Base-by-base conservation (phyloP, 2,329 filamentous ascomycete species). In the Fusarium sp. region DNA sequence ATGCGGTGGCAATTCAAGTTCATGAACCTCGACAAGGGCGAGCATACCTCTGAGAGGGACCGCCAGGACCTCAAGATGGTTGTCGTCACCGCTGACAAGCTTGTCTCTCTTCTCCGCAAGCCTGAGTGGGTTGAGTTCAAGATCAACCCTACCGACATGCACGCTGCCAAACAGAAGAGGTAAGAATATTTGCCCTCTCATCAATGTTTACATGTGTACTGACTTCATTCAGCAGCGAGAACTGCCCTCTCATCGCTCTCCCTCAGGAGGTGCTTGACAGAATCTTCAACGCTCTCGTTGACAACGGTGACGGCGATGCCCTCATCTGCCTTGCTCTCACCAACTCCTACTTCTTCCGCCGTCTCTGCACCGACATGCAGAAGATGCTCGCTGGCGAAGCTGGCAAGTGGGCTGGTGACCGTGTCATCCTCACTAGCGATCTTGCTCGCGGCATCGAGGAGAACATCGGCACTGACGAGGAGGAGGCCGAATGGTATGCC, bases 331-430 rank as follows among this genome's bases (percentile, higher is more conserved):
- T 67, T 9, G 56, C 44, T 2, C 14, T 66, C 12, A 65, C 52
- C 2, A 58, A 46, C 36, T 19, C 21, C 7, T 67, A 58, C 32
- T 52, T 67, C 21, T 67, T 65, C 20, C 61, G 56, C 3, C 48
- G 65, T 4, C n/a, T 55, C 15, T 42, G 32, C 2, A 7, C 7
- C 3, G 28, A 23, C 7, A 24, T 65, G 15, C 61, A 67, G 45
- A 8, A 23, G 4, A 10, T 38, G 2, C 34, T 67, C 6, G 11
- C 24, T 1, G 10, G 24, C 2, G 56, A 67, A 7, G 38, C 32
- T 1, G 61, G 56, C 2, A 44, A 21, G 2, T 67, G 62, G 64
- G 12, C 44, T 15, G 39, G 39, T 7, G 39, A 55, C 15, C 44
- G 62, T 11, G 32, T 62, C 20, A 14, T 58, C 11, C 50, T 65